Percentiles rank a stretch among this genome's conserved stretches.
These are phyloP conservation scores for Aspergillus puulaauensis DNA, from an alignment of 2,329 filamentous ascomycete genomes.

Conservation along the genomic window DNA sequence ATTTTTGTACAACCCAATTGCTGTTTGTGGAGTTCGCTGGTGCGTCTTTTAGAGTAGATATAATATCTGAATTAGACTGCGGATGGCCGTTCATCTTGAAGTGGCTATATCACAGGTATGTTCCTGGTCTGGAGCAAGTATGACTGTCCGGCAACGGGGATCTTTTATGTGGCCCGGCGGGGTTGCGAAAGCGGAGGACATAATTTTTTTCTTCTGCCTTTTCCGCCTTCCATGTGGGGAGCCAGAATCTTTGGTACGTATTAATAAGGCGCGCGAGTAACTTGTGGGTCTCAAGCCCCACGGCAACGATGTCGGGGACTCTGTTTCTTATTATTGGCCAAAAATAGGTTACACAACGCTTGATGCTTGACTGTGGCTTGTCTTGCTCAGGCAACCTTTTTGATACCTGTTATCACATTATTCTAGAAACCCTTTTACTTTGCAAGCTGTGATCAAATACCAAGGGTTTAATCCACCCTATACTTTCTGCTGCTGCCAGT, in stretches of 20 bases:
- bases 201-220: conserved; percentile 17
- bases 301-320: not conserved
- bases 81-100: conserved; percentile 19
- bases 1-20: conserved; percentile 88
- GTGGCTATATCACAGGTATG: conserved; percentile 1
- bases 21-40: conserved; percentile 21
- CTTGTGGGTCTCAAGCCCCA: not conserved
- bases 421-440: too few relatives aligned
- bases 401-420: too few relatives aligned
- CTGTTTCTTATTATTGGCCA: not conserved
- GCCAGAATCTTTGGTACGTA: conserved; percentile 15
- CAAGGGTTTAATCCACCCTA: not conserved
- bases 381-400: not conserved
- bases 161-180: conserved; percentile 25
- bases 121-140: conserved; percentile 9
- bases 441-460: not conserved
- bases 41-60: conserved; percentile 16
- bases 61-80: conserved; percentile 13
- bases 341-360: not conserved
- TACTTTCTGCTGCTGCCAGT: not conserved
- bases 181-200: conserved; percentile 30
- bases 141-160: conserved; percentile 20
- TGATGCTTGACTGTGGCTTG: not conserved
- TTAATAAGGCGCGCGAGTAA: conserved; percentile 1
- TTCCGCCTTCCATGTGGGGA: conserved; percentile 17